Evolutionary conservation across 2,329 filamentous ascomycete species (phyloP).

Genomic region (Decorospora gaudefroyi): DNA sequence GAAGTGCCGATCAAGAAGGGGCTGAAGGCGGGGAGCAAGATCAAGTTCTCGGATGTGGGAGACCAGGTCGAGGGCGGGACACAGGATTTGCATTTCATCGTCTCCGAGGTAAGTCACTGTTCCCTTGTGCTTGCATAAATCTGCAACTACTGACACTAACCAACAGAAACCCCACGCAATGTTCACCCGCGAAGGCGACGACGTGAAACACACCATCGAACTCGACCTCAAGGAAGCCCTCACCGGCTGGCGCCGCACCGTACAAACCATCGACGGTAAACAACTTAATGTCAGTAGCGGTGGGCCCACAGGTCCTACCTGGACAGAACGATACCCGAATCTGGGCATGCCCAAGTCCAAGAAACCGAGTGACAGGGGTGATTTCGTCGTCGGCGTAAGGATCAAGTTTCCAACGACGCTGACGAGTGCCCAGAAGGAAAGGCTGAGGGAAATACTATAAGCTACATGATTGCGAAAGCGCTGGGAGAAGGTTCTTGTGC

Average conservation of each 20-base stretch:
- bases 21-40: constrained; percentile 95
- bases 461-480: not conserved
- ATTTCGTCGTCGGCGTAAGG: constrained; percentile 87
- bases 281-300: constrained; percentile 77
- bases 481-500: not conserved
- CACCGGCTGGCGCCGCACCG: constrained; percentile 90
- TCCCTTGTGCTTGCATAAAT: not conserved
- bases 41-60: constrained; percentile 97
- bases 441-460: constrained; percentile 76
- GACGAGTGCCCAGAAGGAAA: constrained; percentile 76
- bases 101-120: constrained; percentile 75
- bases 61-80: constrained; percentile 96
- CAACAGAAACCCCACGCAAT: constrained; percentile 80
- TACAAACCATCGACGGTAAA: constrained; percentile 90
- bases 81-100: constrained; percentile 92
- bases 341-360: constrained; percentile 96
- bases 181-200: constrained; percentile 85
- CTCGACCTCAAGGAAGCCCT: constrained; percentile 90
- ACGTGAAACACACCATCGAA: constrained; percentile 77
- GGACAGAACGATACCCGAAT: constrained; percentile 77
- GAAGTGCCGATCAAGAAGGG: constrained; percentile 96
- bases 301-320: constrained; percentile 84
- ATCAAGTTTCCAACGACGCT: constrained; percentile 87
- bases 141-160: constrained; percentile 25
- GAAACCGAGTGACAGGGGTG: constrained; percentile 80